phyloP scores from a whole-genome alignment of 768 basidiomycete species.

The Amanita fuliginea region DNA sequence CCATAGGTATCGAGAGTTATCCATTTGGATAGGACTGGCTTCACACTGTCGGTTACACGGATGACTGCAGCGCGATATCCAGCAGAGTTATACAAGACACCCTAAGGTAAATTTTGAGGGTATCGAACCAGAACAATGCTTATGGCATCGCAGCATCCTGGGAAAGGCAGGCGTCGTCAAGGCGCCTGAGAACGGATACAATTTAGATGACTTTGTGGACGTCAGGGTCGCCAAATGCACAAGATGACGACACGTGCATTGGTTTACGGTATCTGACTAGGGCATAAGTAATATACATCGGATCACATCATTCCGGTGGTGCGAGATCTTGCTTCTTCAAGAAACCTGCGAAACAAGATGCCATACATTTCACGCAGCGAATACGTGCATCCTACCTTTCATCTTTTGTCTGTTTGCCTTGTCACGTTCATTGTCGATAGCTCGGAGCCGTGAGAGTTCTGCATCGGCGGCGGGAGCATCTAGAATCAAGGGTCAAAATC shows the following conservation, averaged over 20 bases:
- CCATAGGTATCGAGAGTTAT: not conserved
- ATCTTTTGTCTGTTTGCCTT: conserved; percentile 57
- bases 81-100: conserved; percentile 59
- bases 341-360: conserved; percentile 29
- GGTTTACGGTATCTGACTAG: not conserved
- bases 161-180: conserved; percentile 69
- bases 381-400: conserved; percentile 42
- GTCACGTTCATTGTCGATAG: conserved; percentile 57
- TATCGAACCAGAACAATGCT: conserved; percentile 2
- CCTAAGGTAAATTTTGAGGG: conserved; percentile 37
- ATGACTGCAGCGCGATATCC: conserved; percentile 53
- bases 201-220: conserved; percentile 47
- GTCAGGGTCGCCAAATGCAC: conserved; percentile 30
- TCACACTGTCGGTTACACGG: conserved; percentile 64
- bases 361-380: not conserved
- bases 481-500: conserved; percentile 14
- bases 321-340: conserved; percentile 27
- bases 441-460: conserved; percentile 52
- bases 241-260: not conserved
- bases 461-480: conserved; percentile 49
- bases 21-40: conserved; percentile 60
- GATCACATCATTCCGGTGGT: conserved; percentile 10
- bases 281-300: not conserved
- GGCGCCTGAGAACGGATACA: conserved; percentile 41
- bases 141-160: conserved; percentile 39